Evolutionary conservation across 2,329 filamentous ascomycete genomes (phyloP).

Genomic region (Coniochaeta sp.): DNA sequence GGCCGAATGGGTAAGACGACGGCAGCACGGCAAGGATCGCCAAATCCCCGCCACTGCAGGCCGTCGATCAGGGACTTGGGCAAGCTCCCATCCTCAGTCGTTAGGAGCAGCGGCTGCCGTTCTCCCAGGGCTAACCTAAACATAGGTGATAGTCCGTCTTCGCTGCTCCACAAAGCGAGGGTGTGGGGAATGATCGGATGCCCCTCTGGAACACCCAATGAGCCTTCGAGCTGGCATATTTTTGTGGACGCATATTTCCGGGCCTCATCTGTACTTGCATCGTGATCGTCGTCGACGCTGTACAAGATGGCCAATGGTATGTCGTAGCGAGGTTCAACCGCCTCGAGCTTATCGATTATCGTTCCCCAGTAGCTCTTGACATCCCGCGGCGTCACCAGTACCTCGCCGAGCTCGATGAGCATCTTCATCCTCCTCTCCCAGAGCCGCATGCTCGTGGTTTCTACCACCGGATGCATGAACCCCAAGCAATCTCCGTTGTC

Average conservation of each 20-base stretch:
- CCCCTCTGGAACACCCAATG: conserved; percentile 35
- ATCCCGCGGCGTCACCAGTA: conserved; percentile 32
- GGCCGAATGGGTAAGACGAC: conserved; percentile 64
- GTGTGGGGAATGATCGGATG: conserved; percentile 33
- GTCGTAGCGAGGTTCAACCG: conserved; percentile 37
- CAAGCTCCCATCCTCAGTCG: conserved; percentile 43
- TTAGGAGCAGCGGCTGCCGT: conserved; percentile 31
- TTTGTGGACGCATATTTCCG: conserved; percentile 22
- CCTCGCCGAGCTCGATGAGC: conserved; percentile 40
- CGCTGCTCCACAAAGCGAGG: conserved; percentile 27
- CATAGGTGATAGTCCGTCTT: conserved; percentile 29
- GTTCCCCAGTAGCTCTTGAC: conserved; percentile 41
- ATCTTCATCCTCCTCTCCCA: conserved; percentile 43
- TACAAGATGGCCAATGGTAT: conserved; percentile 45
- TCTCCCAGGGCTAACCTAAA: conserved; percentile 30
- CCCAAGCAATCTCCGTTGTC: conserved; percentile 35
- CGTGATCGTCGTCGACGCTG: conserved; percentile 34
- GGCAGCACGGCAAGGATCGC: conserved; percentile 56
- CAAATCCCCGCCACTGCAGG: conserved; percentile 56
- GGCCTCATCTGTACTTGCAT: conserved; percentile 16
- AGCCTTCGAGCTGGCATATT: conserved; percentile 35
- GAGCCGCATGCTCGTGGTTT: conserved; percentile 38
- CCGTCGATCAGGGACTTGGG: conserved; percentile 51
- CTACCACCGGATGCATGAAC: conserved; percentile 39
- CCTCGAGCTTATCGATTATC: conserved; percentile 34